phyloP scores from a whole-genome alignment of 2,329 filamentous ascomycete genomes.

The Neofusicoccum laricinum region DNA sequence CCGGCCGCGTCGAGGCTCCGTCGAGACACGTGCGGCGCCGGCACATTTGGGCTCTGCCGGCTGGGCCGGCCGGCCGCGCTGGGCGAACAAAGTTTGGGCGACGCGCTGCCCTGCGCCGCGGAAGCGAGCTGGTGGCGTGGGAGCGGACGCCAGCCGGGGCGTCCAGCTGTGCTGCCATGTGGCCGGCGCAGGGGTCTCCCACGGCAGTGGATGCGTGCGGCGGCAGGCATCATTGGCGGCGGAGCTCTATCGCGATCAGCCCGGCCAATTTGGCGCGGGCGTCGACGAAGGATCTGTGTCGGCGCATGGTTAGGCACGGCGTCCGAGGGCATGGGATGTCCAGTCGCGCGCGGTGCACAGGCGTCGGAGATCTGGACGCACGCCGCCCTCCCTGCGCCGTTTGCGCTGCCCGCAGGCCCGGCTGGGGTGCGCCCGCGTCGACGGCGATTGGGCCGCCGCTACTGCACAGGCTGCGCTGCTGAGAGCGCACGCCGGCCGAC shows the following conservation, averaged over 20 bases:
- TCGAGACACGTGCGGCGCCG: slow-evolving; percentile 9
- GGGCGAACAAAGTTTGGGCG: background rate
- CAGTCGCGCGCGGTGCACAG: slow-evolving; percentile 3
- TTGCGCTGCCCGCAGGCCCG: background rate
- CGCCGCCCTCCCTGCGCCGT: background rate
- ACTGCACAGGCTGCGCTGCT: background rate
- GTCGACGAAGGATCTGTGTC: slow-evolving; percentile 8
- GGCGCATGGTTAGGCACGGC: background rate
- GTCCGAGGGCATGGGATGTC: background rate
- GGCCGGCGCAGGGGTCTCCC: slow-evolving; percentile 11
- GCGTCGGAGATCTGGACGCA: slow-evolving; percentile 10
- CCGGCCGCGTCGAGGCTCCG: slow-evolving; percentile 9
- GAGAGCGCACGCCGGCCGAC: background rate
- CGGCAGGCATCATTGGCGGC: slow-evolving; percentile 5
- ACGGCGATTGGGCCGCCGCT: slow-evolving; percentile 10
- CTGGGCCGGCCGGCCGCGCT: slow-evolving; percentile 9
- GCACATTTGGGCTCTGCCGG: background rate
- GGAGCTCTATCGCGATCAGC: slow-evolving; percentile 7
- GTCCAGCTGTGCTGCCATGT: slow-evolving; percentile 11
- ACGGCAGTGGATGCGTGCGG: slow-evolving; percentile 7
- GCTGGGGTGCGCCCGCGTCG: background rate
- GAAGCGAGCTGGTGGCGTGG: slow-evolving; percentile 5
- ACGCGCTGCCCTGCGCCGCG: slow-evolving; percentile 4
- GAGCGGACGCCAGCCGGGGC: background rate
- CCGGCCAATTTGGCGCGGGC: slow-evolving; percentile 8